A percentile compares a stretch with the other conserved stretches of the same genome.
These are phyloP conservation scores for Rhynchospora pubera DNA, from an alignment of 176 grass and related monocot genomes.

Conservation along the genomic window DNA sequence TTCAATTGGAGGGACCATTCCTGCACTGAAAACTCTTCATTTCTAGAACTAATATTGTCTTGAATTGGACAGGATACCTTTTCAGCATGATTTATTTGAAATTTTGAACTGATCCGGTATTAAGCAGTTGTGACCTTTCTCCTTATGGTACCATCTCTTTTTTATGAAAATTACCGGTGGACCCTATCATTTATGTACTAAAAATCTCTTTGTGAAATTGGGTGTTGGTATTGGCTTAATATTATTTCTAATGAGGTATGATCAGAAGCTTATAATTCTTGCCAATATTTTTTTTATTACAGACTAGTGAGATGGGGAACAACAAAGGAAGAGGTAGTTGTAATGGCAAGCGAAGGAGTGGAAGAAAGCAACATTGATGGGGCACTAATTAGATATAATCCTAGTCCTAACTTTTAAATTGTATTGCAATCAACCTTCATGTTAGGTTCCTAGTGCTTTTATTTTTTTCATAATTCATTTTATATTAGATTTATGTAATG, in stretches of 20 bases:
- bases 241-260: not conserved
- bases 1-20: not conserved
- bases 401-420: conserved; percentile 1
- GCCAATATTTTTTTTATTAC: not conserved
- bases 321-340: not conserved
- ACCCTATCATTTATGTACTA: not conserved
- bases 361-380: not conserved
- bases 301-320: not conserved
- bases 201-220: not conserved
- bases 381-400: conserved; percentile 1
- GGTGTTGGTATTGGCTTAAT: not conserved
- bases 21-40: not conserved
- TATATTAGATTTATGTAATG: conserved; percentile 9
- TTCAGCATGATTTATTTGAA: not conserved
- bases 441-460: not conserved
- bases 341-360: conserved; percentile 2
- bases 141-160: not conserved
- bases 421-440: not conserved
- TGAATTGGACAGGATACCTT: not conserved
- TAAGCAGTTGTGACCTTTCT: not conserved
- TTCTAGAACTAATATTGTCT: not conserved
- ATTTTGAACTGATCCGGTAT: not conserved
- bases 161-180: not conserved
- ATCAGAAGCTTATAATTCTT: not conserved
- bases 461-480: not conserved